Conservation (phyloP, 2,329 filamentous ascomycete species). For the Curvularia eragrostidis region DNA sequence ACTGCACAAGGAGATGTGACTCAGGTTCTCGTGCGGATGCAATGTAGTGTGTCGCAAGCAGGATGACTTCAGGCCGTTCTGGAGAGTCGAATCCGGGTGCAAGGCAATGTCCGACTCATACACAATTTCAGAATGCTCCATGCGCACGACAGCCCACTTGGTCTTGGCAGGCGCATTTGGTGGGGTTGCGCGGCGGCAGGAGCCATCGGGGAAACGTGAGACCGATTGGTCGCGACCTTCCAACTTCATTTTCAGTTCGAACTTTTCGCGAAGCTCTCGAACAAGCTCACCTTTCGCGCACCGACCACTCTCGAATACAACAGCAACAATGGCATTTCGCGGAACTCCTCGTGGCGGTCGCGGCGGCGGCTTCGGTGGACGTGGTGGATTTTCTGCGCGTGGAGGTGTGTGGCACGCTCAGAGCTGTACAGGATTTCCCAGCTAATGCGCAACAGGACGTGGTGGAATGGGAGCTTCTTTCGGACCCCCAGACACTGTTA, state of each 20-base stretch:
- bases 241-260: constrained; percentile 38
- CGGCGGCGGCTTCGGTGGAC: constrained; percentile 58
- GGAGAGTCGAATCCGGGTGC: constrained; percentile 11
- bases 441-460: constrained; percentile 47
- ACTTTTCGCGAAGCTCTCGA: constrained; percentile 35
- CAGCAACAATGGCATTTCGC: constrained; percentile 68
- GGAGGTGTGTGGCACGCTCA: constrained; percentile 51
- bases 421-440: constrained; percentile 29
- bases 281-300: constrained; percentile 36
- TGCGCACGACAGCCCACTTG: constrained; percentile 34
- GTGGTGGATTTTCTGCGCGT: constrained; percentile 60
- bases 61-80: constrained; percentile 14
- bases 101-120: constrained; percentile 19
- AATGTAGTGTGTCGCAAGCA: constrained; percentile 11
- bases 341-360: constrained; percentile 49
- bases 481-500: constrained; percentile 54
- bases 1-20: constrained; percentile 17
- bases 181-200: constrained; percentile 31
- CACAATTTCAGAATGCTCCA: constrained; percentile 35
- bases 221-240: constrained; percentile 35
- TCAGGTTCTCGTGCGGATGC: neutral
- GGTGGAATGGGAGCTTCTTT: constrained; percentile 49
- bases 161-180: constrained; percentile 32
- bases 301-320: constrained; percentile 37
- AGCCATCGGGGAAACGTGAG: constrained; percentile 31